These are phyloP conservation scores for Tricholoma flavovirens DNA, from an alignment of 768 basidiomycete species.

Conservation along the genomic window DNA sequence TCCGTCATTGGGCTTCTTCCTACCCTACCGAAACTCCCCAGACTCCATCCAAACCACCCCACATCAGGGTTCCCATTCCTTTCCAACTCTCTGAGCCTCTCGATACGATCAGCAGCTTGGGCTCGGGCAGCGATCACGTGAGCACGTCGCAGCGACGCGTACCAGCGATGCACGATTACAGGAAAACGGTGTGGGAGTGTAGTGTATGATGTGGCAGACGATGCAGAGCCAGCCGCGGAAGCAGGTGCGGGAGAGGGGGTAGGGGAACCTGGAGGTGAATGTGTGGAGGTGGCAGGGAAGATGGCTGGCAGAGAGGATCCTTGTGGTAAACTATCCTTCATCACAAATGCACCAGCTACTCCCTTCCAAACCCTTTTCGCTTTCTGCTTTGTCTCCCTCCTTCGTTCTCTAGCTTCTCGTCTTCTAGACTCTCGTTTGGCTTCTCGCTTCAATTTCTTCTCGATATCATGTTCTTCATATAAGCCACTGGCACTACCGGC, in stretches of 20 bases:
- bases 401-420: constrained; percentile 39
- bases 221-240: constrained; percentile 10
- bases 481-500: constrained; percentile 68
- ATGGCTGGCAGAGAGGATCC: constrained; percentile 3
- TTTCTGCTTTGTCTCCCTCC: constrained; percentile 43
- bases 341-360: constrained; percentile 46
- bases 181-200: constrained; percentile 36
- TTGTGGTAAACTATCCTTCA: constrained; percentile 5
- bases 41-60: constrained; percentile 55
- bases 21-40: constrained; percentile 56
- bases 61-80: constrained; percentile 25
- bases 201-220: constrained; percentile 16
- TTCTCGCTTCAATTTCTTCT: constrained; percentile 51
- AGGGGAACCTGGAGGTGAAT: constrained; percentile 7
- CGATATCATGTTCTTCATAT: constrained; percentile 48
- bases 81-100: constrained; percentile 60
- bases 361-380: constrained; percentile 55
- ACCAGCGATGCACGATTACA: constrained; percentile 45
- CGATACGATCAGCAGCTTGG: constrained; percentile 63
- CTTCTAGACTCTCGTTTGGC: constrained; percentile 51
- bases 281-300: not conserved
- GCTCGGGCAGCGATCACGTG: constrained; percentile 65
- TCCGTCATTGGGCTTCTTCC: constrained; percentile 8
- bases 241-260: not conserved
- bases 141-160: constrained; percentile 56